Base-by-base conservation (phyloP, 306 rosid genomes). In the Prunus armeniaca region DNA sequence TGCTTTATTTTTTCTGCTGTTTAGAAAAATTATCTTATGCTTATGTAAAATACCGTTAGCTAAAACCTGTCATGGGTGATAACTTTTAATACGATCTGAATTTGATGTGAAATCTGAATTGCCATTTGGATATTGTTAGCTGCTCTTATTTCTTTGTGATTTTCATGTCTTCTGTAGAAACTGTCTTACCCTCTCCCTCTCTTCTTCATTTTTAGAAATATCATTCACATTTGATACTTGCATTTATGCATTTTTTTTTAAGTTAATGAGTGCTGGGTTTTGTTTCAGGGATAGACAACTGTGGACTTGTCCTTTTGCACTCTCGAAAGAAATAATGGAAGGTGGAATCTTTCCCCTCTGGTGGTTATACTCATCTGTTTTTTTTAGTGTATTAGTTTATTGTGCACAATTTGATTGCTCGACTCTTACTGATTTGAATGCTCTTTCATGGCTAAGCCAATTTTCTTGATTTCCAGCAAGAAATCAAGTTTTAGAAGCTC, bases 361-460 rank as follows among this genome's bases (percentile, higher is more conserved):
- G 18, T 72, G 20, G 20, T 71, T 71, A n/a, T n/a, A 28, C 24
- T 57, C 18, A 1, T 57, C 56, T 8, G 28, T 20, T 20, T 72
- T 20, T 20, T 72, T 9, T 2, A 20, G 41, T 56, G 76, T 73
- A 25, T 24, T 25, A 57, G 45, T 55, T 54, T n/a, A 25, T 9
- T 41, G 30, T 73, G 77, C 50, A 73, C 77, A 10, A 15, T 69
- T 50, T 57, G 43, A n/a, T 56, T 22, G 58, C 54, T 24, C 18
- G n/a, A 15, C 30, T 56, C 49, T 15, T 22, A 41, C 49, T 15
- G 19, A 57, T 61, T 4, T 41, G 52, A 20, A 12, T 55, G 17
- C 30, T 71, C 20, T 22, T 22, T 22, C 24, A 22, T 62, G 2
- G 43, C 43, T 7, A 38, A 38, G 43, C 43, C 43, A 38, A 38